Evolutionary conservation across 352 stramenopile genomes (phyloP), one percentile per base, ranked within the genome.

Genomic region (Globisporangium recalcitrans): DNA sequence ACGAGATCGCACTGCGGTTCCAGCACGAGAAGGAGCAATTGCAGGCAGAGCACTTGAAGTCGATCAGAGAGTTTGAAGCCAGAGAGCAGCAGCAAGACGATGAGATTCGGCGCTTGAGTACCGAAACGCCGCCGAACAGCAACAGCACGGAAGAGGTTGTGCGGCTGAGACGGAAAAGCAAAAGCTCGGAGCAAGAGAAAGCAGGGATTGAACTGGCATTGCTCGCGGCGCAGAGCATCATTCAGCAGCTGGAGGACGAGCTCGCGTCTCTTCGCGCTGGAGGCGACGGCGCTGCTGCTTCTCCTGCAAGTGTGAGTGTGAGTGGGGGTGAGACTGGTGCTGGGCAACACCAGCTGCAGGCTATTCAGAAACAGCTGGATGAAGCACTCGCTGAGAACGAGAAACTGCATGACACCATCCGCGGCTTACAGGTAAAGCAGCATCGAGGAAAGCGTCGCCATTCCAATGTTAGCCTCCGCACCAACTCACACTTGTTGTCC

Each of bases 351-450:
- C 49, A 32, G 36, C 27, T 40, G 11, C 49, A 57, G 38, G 51
- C 51, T 57, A 67, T 86, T 11, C 71, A 85, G 52, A 81, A 72
- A 26, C 48, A 86, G 29, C 53, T 91, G 10, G 68, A 85, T 34
- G 70, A 62, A 38, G 75, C 78, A 38, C 51, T 91, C 10, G 73
- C 64, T 26, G 78, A 89, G 53, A 89, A 88, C 34, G 70, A 71
- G 46, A 72, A 88, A 40, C 70, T 91, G 42, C 68, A 86, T 34
- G 75, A 82, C 54, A 87, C 77, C 19, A 74, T 88, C 56, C 73
- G 77, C 63, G 69, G 83, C n/a, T 56, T 88, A 32, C 75, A 90
- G 78, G 74, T 83, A 75, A 85, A 82, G 66, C 71, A 59, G 63
- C 36, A 51, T 67, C 52, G 67, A 63, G 69, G 73, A 60, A 60